These are phyloP conservation scores for Ophiostoma perfectum DNA, from an alignment of 2,329 filamentous ascomycete genomes.

Conservation along the genomic window DNA sequence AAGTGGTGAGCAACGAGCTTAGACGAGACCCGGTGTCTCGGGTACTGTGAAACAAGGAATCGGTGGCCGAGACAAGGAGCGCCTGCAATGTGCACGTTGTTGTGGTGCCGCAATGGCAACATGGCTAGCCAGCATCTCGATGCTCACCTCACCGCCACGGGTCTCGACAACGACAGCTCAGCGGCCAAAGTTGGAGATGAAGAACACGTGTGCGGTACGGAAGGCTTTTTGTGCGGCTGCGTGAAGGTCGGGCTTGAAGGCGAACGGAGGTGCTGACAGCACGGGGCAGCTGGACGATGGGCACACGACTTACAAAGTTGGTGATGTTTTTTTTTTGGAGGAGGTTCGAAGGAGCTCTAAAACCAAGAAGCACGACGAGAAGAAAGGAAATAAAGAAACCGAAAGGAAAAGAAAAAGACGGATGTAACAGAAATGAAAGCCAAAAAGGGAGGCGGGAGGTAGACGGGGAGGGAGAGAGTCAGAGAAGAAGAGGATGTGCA, in stretches of 20 bases:
- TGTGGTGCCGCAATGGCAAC: not conserved
- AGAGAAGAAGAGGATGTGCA: not conserved
- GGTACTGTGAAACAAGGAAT: not conserved
- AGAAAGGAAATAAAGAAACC: not conserved
- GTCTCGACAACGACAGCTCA: not conserved
- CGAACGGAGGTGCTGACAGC: too few species aligned
- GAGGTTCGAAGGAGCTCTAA: not conserved
- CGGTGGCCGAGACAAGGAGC: not conserved
- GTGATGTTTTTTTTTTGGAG: not conserved
- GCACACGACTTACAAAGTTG: slow-evolving; percentile 14
- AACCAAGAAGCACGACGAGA: slow-evolving; percentile 2
- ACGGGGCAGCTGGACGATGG: not conserved
- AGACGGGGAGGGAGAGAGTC: not conserved
- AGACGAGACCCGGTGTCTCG: not conserved
- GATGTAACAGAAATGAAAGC: not conserved
- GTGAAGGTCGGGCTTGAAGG: too few species aligned
- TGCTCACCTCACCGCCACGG: slow-evolving; percentile 16
- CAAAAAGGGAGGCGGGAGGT: not conserved
- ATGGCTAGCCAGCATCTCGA: not conserved
- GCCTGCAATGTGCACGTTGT: not conserved
- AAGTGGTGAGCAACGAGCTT: not conserved
- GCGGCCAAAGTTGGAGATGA: not conserved
- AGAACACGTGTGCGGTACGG: too few species aligned
- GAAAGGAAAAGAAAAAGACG: not conserved
- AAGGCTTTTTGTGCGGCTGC: too few species aligned